Evolutionary conservation across 1,284 basidiomycete species (phyloP).

Genomic region (Lentinula novae-zelandiae): DNA sequence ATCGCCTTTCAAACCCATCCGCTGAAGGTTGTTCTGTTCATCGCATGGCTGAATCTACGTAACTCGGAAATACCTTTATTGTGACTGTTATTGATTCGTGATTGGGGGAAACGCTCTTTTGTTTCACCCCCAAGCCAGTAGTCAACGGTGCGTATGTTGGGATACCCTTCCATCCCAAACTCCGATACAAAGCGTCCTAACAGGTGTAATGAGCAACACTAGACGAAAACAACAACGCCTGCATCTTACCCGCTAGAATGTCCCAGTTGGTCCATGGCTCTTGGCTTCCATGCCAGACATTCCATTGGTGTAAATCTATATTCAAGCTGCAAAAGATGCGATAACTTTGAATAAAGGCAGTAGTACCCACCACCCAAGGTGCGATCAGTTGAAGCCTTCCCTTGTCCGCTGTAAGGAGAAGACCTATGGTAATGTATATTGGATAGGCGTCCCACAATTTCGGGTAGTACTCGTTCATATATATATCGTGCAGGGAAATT

Average conservation of each 20-base stretch:
- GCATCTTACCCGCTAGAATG: conserved; percentile 65
- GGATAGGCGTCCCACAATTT: conserved; percentile 60
- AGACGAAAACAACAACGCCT: neutral
- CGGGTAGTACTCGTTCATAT: conserved; percentile 80
- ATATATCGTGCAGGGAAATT: conserved; percentile 86
- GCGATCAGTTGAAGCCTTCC: conserved; percentile 68
- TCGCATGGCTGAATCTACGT: neutral
- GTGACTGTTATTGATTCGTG: conserved; percentile 75
- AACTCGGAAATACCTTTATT: conserved; percentile 53
- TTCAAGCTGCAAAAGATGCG: conserved; percentile 1
- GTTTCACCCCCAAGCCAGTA: conserved; percentile 75
- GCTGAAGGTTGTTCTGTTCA: conserved; percentile 33
- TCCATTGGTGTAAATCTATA: conserved; percentile 46
- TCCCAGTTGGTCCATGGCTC: conserved; percentile 92
- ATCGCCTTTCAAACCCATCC: conserved; percentile 78
- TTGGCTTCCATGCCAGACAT: conserved; percentile 82
- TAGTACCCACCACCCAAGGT: conserved; percentile 81
- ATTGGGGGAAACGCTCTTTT: conserved; percentile 79
- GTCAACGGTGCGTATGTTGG: conserved; percentile 80
- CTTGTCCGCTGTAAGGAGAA: conserved; percentile 83
- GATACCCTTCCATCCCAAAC: conserved; percentile 85
- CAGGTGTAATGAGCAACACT: neutral
- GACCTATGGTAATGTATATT: conserved; percentile 79
- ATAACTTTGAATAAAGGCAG: conserved; percentile 46
- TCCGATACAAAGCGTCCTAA: conserved; percentile 70